These are phyloP conservation scores for Syncephalastrum racemosum DNA, from an alignment of 371 early-diverging fungal genomes.

Conservation along the genomic window DNA sequence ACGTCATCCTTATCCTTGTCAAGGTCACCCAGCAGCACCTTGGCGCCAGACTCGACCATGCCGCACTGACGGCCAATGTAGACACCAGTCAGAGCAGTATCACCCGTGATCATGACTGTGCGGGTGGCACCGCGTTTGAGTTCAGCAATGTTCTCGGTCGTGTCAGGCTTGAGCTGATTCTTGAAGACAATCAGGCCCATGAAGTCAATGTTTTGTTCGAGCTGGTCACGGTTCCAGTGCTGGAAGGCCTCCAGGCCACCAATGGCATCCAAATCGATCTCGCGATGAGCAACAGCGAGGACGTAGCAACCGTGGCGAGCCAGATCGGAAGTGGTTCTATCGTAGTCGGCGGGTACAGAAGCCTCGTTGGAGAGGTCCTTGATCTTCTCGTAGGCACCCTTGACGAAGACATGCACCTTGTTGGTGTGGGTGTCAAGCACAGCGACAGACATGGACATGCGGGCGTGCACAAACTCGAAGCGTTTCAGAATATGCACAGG, in stretches of 20 bases:
- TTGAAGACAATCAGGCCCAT: constrained; percentile 83
- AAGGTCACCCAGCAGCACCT: constrained; percentile 55
- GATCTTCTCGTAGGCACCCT: constrained; percentile 84
- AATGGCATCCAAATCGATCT: constrained; percentile 39
- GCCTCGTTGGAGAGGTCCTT: constrained; percentile 51
- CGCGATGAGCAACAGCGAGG: constrained; percentile 69
- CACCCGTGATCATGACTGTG: constrained; percentile 93
- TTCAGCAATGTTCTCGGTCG: constrained; percentile 67
- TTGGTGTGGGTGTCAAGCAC: constrained; percentile 57
- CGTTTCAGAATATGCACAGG: constrained; percentile 63
- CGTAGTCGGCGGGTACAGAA: constrained; percentile 68
- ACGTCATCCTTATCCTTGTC: constrained; percentile 26
- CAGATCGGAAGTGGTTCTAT: constrained; percentile 49
- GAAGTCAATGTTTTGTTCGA: constrained; percentile 68
- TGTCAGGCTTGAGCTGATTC: constrained; percentile 84
- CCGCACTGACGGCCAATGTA: constrained; percentile 82
- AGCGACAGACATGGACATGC: constrained; percentile 84
- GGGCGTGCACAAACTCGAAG: constrained; percentile 85
- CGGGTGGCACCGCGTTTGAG: constrained; percentile 77
- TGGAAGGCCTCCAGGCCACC: constrained; percentile 41
- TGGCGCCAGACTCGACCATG: constrained; percentile 51
- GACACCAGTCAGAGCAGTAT: constrained; percentile 86
- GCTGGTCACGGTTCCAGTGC: constrained; percentile 56
- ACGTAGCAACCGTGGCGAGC: constrained; percentile 80
- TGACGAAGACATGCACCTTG: constrained; percentile 72